Conservation (phyloP, 1,284 basidiomycete species). For the Puccinia coronata region DNA sequence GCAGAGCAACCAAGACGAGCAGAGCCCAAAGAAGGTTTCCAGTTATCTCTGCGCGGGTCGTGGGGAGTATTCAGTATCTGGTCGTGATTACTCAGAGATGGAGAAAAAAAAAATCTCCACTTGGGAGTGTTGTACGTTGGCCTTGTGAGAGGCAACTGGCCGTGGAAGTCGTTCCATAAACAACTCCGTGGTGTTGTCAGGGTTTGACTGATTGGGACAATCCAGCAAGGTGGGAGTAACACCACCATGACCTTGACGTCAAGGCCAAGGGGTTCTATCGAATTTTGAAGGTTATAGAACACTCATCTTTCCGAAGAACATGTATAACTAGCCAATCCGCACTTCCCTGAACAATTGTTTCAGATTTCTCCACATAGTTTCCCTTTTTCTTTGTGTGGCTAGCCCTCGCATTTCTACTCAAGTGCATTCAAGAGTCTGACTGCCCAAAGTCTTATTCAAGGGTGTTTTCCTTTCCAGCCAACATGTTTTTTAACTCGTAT, state of each 20-base stretch:
- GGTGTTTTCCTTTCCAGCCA: neutral
- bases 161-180: neutral
- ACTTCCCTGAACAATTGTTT: conserved; percentile 13
- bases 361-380: conserved; percentile 2
- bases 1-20: neutral
- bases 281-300: neutral
- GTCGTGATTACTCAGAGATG: neutral
- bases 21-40: neutral
- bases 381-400: neutral
- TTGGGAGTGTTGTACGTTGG: neutral
- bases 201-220: conserved; percentile 16
- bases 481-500: conserved; percentile 22
- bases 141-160: neutral
- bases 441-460: neutral
- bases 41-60: neutral
- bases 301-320: neutral
- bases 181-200: neutral
- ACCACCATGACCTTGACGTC: conserved; percentile 12
- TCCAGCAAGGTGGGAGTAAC: neutral
- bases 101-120: neutral
- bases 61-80: neutral
- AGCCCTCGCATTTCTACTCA: neutral
- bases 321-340: neutral
- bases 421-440: neutral
- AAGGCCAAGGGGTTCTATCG: neutral